A percentile compares a stretch with the other conserved stretches of the same genome.
Evolutionary conservation across 2,329 filamentous ascomycete genomes (phyloP).

Genomic region (Geosmithia putterillii): DNA sequence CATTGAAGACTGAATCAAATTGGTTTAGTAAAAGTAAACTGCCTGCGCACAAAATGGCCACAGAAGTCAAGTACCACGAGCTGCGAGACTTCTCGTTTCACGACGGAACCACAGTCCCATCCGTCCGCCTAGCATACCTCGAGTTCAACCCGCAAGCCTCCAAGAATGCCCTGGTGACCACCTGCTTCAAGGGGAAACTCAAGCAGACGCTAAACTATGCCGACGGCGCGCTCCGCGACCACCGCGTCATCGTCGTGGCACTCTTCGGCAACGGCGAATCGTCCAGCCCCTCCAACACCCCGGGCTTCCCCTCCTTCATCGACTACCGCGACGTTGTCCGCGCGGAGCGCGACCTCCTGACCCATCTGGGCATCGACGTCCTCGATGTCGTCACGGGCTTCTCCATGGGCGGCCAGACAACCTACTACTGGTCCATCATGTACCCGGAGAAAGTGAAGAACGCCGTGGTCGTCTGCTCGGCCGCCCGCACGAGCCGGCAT

Average conservation of each 20-base stretch:
- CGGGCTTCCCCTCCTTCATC: constrained; percentile 20
- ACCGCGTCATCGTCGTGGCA: constrained; percentile 32
- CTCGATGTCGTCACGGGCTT: constrained; percentile 31
- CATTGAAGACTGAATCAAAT: too few species aligned
- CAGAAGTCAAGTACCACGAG: constrained; percentile 11
- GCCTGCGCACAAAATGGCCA: background rate
- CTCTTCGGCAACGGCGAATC: constrained; percentile 35
- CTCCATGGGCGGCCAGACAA: constrained; percentile 36
- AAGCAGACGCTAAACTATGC: constrained; percentile 34
- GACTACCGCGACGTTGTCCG: constrained; percentile 30
- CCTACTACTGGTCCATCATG: constrained; percentile 33
- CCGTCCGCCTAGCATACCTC: constrained; percentile 14
- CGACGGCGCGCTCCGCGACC: constrained; percentile 22
- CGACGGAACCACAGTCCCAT: constrained; percentile 10
- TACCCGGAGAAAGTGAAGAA: constrained; percentile 25
- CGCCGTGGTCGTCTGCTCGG: constrained; percentile 29
- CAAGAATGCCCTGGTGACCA: constrained; percentile 35
- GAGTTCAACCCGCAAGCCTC: constrained; percentile 12
- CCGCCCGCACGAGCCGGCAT: constrained; percentile 30
- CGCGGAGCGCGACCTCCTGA: constrained; percentile 25
- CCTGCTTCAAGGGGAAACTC: constrained; percentile 41
- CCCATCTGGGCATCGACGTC: constrained; percentile 16
- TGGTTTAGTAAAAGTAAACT: too few species aligned
- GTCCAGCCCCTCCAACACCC: constrained; percentile 29
- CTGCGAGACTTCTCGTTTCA: constrained; percentile 24